phyloP scores from a whole-genome alignment of 2,329 filamentous ascomycete species.

The Fusarium scirpi region DNA sequence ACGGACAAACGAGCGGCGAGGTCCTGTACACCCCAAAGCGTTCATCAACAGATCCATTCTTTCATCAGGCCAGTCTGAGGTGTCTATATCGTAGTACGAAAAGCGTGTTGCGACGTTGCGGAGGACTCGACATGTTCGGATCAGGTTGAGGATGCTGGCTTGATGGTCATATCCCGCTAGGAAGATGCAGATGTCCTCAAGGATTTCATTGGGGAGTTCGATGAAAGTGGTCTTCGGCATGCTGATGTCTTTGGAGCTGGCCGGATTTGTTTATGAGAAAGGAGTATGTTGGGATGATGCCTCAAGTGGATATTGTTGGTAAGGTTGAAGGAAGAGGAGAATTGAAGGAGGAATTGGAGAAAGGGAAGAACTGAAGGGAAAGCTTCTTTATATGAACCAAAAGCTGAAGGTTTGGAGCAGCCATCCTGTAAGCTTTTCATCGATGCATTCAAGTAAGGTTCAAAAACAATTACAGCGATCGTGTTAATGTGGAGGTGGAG shows the following conservation, averaged over 20 bases:
- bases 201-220: neutral
- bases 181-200: neutral
- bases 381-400: neutral
- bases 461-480: neutral
- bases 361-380: no score
- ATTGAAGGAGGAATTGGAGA: no score
- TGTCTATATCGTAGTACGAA: neutral
- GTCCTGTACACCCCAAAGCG: neutral
- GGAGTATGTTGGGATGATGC: neutral
- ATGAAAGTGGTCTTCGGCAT: accelerated
- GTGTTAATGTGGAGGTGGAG: neutral
- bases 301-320: neutral
- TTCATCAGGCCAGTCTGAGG: neutral
- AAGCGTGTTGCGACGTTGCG: neutral
- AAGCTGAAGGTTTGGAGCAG: neutral
- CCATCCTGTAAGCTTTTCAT: no score
- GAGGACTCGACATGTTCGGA: neutral
- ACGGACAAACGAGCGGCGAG: neutral
- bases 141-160: neutral
- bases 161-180: neutral
- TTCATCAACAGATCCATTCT: neutral
- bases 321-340: neutral
- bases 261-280: neutral
- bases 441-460: neutral
- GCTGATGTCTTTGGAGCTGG: neutral